phyloP scores from a whole-genome alignment of 129 eudicot genomes.

The Helichrysum umbraculigerum region DNA sequence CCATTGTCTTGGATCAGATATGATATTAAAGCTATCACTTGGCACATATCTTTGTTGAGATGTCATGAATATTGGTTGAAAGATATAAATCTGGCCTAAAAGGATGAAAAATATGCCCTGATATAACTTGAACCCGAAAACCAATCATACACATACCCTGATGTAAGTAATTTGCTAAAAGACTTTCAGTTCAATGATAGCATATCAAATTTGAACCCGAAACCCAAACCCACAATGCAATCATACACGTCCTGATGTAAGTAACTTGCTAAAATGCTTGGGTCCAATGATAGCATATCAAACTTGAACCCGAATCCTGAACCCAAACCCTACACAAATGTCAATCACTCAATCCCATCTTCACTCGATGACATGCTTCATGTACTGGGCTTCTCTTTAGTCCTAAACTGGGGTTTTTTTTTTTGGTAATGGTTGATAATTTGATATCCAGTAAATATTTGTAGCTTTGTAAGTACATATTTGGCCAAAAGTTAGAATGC shows the following conservation, averaged over 20 bases:
- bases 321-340: neutral
- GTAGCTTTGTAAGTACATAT: neutral
- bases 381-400: neutral
- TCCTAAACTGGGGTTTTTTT: neutral
- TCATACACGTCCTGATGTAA: no score
- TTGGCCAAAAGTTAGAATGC: neutral
- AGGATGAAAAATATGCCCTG: neutral
- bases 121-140: neutral
- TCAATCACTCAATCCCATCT: neutral
- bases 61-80: neutral
- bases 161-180: neutral
- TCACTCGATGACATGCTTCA: neutral
- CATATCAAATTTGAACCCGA: neutral
- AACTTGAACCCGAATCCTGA: neutral
- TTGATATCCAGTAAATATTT: neutral
- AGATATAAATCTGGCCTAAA: neutral
- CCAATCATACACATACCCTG: neutral
- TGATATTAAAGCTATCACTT: neutral
- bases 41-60: neutral
- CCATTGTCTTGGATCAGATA: slow-evolving; percentile 7
- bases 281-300: no score
- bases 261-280: no score
- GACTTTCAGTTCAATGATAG: neutral
- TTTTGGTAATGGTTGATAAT: neutral
- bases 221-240: neutral